Conservation (phyloP, 345 rosid species). For the Diplotaxis tenuifolia region DNA sequence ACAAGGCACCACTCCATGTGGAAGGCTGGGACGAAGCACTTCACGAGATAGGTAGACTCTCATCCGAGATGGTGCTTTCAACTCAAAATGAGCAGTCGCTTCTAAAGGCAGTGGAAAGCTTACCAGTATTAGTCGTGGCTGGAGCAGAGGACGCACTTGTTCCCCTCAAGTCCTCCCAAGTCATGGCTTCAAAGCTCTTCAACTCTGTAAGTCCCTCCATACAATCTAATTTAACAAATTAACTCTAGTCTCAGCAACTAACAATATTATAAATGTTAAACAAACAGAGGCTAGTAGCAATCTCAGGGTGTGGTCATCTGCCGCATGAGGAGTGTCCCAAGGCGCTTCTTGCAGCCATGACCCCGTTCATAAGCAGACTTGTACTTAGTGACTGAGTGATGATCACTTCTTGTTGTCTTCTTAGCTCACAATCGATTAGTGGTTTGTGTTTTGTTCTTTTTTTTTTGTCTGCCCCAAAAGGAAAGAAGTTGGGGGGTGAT, state of each 20-base stretch:
- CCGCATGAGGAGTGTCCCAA: slow-evolving; percentile 98
- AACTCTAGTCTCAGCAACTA: slow-evolving; percentile 12
- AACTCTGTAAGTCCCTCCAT: slow-evolving; percentile 75
- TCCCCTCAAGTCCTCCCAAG: slow-evolving; percentile 76
- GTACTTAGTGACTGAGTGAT: slow-evolving; percentile 46
- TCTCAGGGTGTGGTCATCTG: slow-evolving; percentile 96
- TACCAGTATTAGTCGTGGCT: slow-evolving; percentile 74
- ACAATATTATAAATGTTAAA: slow-evolving; percentile 1
- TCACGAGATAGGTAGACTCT: slow-evolving; percentile 85
- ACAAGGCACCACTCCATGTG: slow-evolving; percentile 80
- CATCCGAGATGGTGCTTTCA: slow-evolving; percentile 72
- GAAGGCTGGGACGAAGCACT: slow-evolving; percentile 99
- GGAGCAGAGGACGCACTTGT: slow-evolving; percentile 91
- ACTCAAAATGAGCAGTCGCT: slow-evolving; percentile 54
- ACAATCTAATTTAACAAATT: neutral
- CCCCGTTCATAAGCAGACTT: slow-evolving; percentile 76
- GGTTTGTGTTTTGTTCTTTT: slow-evolving; percentile 14
- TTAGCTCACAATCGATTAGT: slow-evolving; percentile 33
- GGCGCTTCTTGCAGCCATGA: slow-evolving; percentile 79
- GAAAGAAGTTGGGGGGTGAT: slow-evolving; percentile 30
- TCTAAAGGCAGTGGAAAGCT: slow-evolving; percentile 61
- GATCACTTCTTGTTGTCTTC: slow-evolving; percentile 34
- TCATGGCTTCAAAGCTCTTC: slow-evolving; percentile 77
- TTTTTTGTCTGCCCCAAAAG: slow-evolving; percentile 19
- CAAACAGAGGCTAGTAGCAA: slow-evolving; percentile 87